Percentiles rank a stretch among this genome's conserved stretches.
phyloP scores from a whole-genome alignment of 768 basidiomycete genomes.

The Lanmaoa pseudosensibilis region DNA sequence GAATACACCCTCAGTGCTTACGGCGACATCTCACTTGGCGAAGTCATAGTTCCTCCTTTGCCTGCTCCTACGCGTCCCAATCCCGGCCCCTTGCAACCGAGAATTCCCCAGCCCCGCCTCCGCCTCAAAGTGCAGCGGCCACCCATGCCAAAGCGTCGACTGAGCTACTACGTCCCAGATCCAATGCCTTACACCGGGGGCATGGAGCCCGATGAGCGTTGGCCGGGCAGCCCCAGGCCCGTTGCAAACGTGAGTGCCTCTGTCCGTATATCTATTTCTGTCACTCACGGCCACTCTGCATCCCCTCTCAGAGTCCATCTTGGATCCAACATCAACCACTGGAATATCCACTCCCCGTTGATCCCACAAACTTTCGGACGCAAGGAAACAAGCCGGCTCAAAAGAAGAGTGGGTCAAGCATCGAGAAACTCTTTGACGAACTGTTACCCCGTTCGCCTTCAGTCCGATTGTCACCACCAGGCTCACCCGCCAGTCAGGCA shows the following conservation, averaged over 20 bases:
- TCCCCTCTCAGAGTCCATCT: background rate
- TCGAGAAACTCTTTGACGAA: constrained; percentile 16
- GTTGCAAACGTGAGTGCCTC: constrained; percentile 13
- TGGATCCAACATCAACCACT: constrained; percentile 20
- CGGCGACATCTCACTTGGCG: constrained; percentile 46
- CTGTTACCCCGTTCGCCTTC: constrained; percentile 18
- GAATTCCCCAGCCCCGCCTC: constrained; percentile 17
- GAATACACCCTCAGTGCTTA: constrained; percentile 43
- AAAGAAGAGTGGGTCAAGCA: constrained; percentile 5
- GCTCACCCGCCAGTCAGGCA: constrained; percentile 7
- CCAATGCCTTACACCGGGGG: background rate
- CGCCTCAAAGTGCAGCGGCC: constrained; percentile 29
- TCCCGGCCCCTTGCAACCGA: background rate
- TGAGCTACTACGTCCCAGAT: constrained; percentile 10
- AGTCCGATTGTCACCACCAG: constrained; percentile 20
- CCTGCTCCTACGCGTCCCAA: background rate
- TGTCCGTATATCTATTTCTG: background rate
- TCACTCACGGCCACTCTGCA: background rate
- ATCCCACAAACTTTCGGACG: background rate
- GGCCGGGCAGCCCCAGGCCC: constrained; percentile 19
- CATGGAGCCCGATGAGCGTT: constrained; percentile 1
- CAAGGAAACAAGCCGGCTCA: background rate
- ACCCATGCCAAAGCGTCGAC: constrained; percentile 28
- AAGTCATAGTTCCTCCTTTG: constrained; percentile 36
- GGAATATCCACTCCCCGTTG: constrained; percentile 2